Evolutionary conservation across 2,329 filamentous ascomycete species (phyloP).

Genomic region (Shiraia bambusicola): DNA sequence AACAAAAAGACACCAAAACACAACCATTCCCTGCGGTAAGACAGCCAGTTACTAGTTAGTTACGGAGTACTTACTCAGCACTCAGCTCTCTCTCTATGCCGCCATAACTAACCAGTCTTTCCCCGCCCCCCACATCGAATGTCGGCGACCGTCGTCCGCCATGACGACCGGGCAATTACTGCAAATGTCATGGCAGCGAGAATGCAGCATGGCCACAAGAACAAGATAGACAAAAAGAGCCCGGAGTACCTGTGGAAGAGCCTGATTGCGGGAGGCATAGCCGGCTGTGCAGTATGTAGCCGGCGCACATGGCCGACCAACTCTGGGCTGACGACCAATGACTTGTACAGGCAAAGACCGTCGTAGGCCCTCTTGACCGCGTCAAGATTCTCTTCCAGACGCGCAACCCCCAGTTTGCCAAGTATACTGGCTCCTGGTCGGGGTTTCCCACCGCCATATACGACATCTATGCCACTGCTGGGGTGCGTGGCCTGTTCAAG

Average conservation of each 20-base stretch:
- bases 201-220: constrained; percentile 21
- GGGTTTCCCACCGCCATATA: constrained; percentile 80
- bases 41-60: too few species aligned
- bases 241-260: constrained; percentile 82
- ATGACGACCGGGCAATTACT: constrained; percentile 41
- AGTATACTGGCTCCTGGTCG: constrained; percentile 87
- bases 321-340: constrained; percentile 41
- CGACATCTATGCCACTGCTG: constrained; percentile 78
- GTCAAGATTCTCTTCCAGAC: constrained; percentile 99
- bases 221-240: constrained; percentile 67
- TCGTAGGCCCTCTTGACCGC: constrained; percentile 92
- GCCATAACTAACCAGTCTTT: constrained; percentile 20
- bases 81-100: constrained; percentile 20
- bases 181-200: constrained; percentile 33
- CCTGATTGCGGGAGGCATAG: constrained; percentile 82
- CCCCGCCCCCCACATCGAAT: constrained; percentile 36
- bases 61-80: too few species aligned
- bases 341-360: constrained; percentile 84
- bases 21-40: too few species aligned
- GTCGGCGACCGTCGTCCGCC: constrained; percentile 41
- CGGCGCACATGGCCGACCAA: background rate
- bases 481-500: constrained; percentile 76
- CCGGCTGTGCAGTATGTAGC: constrained; percentile 79
- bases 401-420: constrained; percentile 88
- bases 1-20: too few species aligned